Conservation (phyloP, 306 rosid species). For the Argentina anserina region DNA sequence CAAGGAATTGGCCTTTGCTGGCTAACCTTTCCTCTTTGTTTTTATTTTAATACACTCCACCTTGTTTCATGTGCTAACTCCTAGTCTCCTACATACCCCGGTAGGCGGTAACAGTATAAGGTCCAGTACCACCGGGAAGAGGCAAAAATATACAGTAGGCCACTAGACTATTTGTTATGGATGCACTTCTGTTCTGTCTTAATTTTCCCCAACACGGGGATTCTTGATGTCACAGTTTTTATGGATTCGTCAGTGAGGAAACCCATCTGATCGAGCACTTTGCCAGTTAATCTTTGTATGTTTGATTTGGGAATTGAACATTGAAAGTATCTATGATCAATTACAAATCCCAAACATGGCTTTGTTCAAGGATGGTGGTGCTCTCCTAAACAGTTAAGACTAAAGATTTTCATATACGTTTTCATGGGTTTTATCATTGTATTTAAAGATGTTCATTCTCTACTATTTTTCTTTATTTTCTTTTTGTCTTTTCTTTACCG, state of each 20-base stretch:
- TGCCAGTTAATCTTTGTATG: background rate
- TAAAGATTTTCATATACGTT: no score
- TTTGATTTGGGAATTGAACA: background rate
- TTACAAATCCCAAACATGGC: no score
- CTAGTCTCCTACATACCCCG: constrained; percentile 13
- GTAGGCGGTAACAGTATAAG: constrained; percentile 3
- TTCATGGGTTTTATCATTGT: no score
- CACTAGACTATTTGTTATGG: constrained; percentile 6
- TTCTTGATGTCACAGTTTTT: background rate
- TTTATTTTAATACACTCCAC: constrained; percentile 35
- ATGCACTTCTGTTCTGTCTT: constrained; percentile 5
- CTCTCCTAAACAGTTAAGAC: no score
- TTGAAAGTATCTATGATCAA: background rate
- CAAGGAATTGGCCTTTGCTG: constrained; percentile 32
- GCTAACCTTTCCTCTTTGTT: constrained; percentile 37
- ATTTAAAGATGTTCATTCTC: no score
- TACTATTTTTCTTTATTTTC: no score
- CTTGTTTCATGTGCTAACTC: constrained; percentile 22
- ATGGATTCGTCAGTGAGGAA: background rate
- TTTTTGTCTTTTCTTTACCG: no score
- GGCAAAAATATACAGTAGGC: constrained; percentile 11
- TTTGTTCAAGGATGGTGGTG: no score
- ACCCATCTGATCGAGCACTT: background rate
- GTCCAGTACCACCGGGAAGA: constrained; percentile 21
- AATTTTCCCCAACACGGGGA: no score